phyloP scores from a whole-genome alignment of 2,329 filamentous ascomycete species.

The Aspergillus tanneri region DNA sequence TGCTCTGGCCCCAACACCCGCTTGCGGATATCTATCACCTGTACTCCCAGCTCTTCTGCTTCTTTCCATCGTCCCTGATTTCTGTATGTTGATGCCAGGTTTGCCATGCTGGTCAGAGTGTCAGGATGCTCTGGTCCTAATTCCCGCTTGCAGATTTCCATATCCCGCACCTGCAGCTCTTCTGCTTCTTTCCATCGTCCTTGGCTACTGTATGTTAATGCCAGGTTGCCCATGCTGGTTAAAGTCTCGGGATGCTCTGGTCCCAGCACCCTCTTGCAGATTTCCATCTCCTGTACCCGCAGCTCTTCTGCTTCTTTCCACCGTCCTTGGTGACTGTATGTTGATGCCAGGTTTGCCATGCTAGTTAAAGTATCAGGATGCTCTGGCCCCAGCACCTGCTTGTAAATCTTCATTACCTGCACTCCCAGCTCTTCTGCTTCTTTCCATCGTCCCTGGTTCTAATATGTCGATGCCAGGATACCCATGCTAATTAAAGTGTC shows the following conservation, averaged over 20 bases:
- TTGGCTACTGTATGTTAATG: not conserved
- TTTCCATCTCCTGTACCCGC: not conserved
- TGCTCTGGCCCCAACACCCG: no score
- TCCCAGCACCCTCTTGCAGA: not conserved
- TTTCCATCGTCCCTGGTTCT: no score
- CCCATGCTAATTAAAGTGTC: no score
- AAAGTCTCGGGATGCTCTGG: not conserved
- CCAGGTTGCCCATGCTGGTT: not conserved
- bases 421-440: no score
- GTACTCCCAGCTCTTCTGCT: no score
- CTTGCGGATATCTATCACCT: no score
- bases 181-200: not conserved
- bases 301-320: slow-evolving; percentile 3
- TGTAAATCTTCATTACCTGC: slow-evolving; percentile 19
- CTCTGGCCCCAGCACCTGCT: slow-evolving; percentile 15
- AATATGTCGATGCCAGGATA: no score
- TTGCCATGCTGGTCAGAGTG: no score
- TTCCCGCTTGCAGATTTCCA: no score
- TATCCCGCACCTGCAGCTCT: no score
- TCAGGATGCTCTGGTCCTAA: no score
- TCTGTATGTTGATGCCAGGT: no score
- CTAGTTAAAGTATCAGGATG: slow-evolving; percentile 16
- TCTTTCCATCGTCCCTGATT: not conserved
- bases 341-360: slow-evolving; percentile 45
- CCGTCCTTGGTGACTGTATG: not conserved